Conservation (phyloP, 2,329 filamentous ascomycete species). For the Neofusicoccum sp. region DNA sequence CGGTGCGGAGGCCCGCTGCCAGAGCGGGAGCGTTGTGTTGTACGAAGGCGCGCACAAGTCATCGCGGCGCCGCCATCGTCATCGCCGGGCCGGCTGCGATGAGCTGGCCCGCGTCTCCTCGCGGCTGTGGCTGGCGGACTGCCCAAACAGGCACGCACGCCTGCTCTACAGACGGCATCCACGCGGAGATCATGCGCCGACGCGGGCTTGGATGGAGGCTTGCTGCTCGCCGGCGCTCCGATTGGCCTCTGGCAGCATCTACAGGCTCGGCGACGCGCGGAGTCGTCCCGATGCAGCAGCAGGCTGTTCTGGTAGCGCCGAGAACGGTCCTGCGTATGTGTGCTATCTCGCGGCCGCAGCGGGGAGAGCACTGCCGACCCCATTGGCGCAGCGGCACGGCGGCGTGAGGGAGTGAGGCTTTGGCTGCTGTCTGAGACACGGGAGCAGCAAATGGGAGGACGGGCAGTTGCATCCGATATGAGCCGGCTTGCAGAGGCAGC, state of each 20-base stretch:
- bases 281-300: constrained; percentile 2
- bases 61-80: background rate
- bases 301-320: constrained; percentile 5
- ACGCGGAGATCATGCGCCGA: constrained; percentile 1
- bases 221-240: background rate
- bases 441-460: constrained; percentile 4
- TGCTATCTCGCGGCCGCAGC: background rate
- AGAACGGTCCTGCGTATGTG: constrained; percentile 2
- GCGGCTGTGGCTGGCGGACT: constrained; percentile 3
- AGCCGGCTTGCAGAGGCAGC: constrained; percentile 5
- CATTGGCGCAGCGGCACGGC: background rate
- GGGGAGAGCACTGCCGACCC: background rate
- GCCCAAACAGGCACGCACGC: background rate
- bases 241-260: background rate
- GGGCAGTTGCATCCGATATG: background rate
- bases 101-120: constrained; percentile 8
- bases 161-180: background rate
- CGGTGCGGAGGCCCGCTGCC: background rate
- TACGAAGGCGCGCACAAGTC: background rate
- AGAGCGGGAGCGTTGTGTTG: background rate
- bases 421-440: constrained; percentile 1
- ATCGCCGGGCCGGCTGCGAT: background rate
- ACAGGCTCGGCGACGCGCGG: background rate
- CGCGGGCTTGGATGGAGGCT: background rate
- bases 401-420: background rate